phyloP scores from a whole-genome alignment of 73 alveolate species.

The Paramecium tetraurelia region DNA sequence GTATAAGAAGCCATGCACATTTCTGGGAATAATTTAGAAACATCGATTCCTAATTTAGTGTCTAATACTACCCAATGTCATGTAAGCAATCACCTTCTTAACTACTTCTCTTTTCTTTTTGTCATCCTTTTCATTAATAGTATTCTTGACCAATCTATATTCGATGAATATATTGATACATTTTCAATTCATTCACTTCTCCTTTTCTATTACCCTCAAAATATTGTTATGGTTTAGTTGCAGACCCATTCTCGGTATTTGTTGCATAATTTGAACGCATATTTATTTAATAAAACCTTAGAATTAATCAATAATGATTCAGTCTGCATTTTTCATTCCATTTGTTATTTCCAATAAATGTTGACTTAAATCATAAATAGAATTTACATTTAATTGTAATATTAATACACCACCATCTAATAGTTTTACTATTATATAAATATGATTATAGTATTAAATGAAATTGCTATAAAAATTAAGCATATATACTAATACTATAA shows the following conservation, averaged over 20 bases:
- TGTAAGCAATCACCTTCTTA: slow-evolving; percentile 96
- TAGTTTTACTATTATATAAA: too few species aligned
- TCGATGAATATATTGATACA: background rate
- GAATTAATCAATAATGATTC: background rate
- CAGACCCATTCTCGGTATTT: slow-evolving; percentile 40
- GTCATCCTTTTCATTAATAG: slow-evolving; percentile 82
- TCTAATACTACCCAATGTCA: slow-evolving; percentile 88
- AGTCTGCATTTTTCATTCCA: background rate
- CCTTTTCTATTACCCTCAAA: slow-evolving; percentile 96
- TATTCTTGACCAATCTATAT: slow-evolving; percentile 81
- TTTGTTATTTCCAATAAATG: background rate
- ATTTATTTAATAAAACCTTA: background rate
- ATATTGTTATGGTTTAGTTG: slow-evolving; percentile 85
- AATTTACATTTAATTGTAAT: background rate
- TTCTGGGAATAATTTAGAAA: slow-evolving; percentile 89
- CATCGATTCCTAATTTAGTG: slow-evolving; percentile 76
- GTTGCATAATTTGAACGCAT: slow-evolving; percentile 53
- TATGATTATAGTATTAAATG: background rate
- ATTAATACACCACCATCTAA: too few species aligned
- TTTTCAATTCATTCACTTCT: slow-evolving; percentile 92
- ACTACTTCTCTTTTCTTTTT: slow-evolving; percentile 91
- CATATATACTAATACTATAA: background rate
- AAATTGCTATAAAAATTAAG: too few species aligned
- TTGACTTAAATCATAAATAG: background rate
- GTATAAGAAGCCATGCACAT: slow-evolving; percentile 97